Conservation (phyloP, 768 basidiomycete genomes). For the Tulasnella sp. region DNA sequence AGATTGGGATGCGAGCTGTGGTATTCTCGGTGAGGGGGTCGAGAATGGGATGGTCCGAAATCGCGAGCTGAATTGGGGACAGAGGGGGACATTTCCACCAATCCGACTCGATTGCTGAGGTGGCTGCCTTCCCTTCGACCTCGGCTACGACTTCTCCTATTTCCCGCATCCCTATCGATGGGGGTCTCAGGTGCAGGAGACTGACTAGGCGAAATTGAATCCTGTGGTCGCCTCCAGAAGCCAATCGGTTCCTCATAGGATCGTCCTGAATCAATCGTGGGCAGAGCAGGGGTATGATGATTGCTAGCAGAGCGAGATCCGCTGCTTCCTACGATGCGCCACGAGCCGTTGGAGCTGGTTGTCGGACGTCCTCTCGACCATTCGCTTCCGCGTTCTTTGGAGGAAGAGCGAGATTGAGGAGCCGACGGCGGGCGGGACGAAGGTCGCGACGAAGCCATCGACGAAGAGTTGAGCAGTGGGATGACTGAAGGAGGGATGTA, state of each 20-base stretch:
- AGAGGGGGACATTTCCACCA: not conserved
- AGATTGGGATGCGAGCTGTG: not conserved
- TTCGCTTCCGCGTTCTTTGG: constrained; percentile 6
- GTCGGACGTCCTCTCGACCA: constrained; percentile 15
- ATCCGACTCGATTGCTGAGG: not conserved
- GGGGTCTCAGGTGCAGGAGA: not conserved
- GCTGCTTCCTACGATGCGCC: constrained; percentile 6
- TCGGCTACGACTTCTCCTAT: not conserved
- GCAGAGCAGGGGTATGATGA: not conserved
- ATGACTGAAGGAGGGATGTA: constrained; percentile 22
- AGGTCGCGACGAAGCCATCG: not conserved
- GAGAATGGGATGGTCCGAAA: not conserved
- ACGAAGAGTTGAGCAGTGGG: not conserved
- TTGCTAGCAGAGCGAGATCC: not conserved
- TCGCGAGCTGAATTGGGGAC: not conserved
- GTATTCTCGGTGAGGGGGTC: not conserved
- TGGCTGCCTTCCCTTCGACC: not conserved
- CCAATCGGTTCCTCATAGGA: not conserved
- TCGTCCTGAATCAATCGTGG: constrained; percentile 1
- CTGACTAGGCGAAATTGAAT: not conserved
- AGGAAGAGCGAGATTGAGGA: not conserved
- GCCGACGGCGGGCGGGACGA: constrained; percentile 1
- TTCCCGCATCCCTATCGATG: not conserved
- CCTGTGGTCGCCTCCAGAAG: not conserved
- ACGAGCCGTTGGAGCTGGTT: not conserved